phyloP scores from a whole-genome alignment of 2,329 filamentous ascomycete genomes.

The Talaromyces pinophilus region DNA sequence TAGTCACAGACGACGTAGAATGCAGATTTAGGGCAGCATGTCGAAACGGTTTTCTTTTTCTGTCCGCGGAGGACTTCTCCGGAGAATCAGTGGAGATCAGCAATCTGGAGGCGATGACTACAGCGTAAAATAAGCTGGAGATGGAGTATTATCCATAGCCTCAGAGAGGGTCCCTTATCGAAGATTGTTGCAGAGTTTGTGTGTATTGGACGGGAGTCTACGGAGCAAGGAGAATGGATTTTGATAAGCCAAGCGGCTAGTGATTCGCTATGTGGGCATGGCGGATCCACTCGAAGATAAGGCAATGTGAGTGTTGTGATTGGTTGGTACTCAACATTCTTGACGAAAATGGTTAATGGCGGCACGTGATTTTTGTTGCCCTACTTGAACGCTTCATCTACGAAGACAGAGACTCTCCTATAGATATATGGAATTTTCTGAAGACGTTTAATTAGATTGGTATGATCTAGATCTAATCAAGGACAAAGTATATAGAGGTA shows the following conservation, averaged over 20 bases:
- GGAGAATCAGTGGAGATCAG: conserved; percentile 3
- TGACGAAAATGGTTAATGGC: neutral
- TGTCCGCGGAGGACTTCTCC: conserved; percentile 24
- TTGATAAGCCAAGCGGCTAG: conserved; percentile 1
- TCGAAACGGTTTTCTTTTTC: neutral
- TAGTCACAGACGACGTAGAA: neutral
- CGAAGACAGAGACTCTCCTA: neutral
- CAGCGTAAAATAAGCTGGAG: neutral
- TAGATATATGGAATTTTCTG: neutral
- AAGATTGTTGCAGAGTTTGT: neutral
- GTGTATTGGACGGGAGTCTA: neutral
- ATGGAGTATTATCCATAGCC: neutral
- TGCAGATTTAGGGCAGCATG: neutral
- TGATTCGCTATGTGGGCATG: neutral
- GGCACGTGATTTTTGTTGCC: conserved; percentile 9
- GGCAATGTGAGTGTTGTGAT: neutral
- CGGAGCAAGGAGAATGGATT: neutral
- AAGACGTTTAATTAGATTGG: neutral
- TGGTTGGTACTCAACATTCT: neutral
- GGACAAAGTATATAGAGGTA: neutral
- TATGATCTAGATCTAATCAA: neutral
- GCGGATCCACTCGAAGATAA: conserved; percentile 3
- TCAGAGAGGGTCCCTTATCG: neutral
- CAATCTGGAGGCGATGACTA: neutral
- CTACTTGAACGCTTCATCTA: neutral